Evolutionary conservation across 768 basidiomycete genomes (phyloP).

Genomic region (Aureoboletus auriporus): DNA sequence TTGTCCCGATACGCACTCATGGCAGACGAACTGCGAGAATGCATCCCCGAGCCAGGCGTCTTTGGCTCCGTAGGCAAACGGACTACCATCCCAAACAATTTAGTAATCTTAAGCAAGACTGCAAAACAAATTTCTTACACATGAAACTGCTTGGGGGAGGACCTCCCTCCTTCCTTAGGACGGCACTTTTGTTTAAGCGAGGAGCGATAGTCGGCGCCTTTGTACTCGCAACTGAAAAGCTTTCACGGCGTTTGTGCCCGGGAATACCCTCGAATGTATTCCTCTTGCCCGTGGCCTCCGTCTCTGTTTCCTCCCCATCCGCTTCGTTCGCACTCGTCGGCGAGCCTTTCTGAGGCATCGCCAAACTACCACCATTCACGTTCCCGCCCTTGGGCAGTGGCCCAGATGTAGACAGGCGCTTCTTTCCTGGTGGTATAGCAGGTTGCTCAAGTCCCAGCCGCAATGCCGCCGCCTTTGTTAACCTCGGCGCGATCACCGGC

Average conservation of each 20-base stretch:
- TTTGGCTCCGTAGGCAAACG: constrained; percentile 41
- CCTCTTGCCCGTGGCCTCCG: constrained; percentile 29
- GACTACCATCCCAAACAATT: constrained; percentile 34
- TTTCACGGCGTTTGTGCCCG: constrained; percentile 78
- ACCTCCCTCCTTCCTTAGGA: constrained; percentile 41
- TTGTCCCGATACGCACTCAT: constrained; percentile 27
- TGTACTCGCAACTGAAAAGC: constrained; percentile 61
- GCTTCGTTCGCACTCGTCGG: constrained; percentile 23
- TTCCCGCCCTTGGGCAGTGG: constrained; percentile 8
- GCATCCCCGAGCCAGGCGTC: constrained; percentile 33
- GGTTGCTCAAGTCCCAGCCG: constrained; percentile 51
- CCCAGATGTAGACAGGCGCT: constrained; percentile 32
- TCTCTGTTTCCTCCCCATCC: constrained; percentile 28
- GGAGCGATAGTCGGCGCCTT: constrained; percentile 41
- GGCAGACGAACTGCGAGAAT: constrained; percentile 42
- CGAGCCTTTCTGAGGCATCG: constrained; percentile 9
- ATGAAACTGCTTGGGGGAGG: constrained; percentile 66
- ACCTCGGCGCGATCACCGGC: constrained; percentile 65
- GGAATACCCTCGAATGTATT: constrained; percentile 75
- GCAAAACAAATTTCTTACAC: constrained; percentile 42
- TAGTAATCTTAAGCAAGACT: background rate
- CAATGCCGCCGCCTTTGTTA: constrained; percentile 73
- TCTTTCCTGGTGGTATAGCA: constrained; percentile 36
- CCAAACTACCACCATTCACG: constrained; percentile 8
- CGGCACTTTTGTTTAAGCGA: constrained; percentile 41